phyloP scores from a whole-genome alignment of 176 grass and related monocot genomes.

The Juncus effusus region DNA sequence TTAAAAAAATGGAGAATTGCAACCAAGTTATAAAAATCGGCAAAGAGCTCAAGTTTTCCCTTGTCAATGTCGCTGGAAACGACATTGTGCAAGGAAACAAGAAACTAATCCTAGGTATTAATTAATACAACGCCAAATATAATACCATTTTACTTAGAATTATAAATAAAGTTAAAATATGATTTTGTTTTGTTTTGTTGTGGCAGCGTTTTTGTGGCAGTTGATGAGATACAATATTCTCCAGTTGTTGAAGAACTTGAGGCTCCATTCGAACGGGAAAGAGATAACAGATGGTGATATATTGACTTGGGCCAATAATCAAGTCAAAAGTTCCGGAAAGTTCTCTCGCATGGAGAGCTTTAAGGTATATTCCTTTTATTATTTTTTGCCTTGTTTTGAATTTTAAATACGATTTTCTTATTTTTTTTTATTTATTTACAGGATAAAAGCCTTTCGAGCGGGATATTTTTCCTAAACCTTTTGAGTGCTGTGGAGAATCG shows the following conservation, averaged over 20 bases:
- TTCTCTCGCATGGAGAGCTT: slow-evolving; percentile 78
- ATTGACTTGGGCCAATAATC: slow-evolving; percentile 80
- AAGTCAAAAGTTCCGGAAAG: slow-evolving; percentile 88
- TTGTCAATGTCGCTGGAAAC: slow-evolving; percentile 94
- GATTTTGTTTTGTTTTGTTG: slow-evolving; percentile 14
- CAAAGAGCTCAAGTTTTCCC: slow-evolving; percentile 92
- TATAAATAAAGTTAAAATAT: neutral
- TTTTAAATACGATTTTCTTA: no score
- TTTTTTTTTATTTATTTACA: slow-evolving; percentile 31
- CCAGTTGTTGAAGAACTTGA: slow-evolving; percentile 86
- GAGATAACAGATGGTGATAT: slow-evolving; percentile 86
- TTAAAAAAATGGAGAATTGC: slow-evolving; percentile 96
- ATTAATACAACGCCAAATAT: neutral
- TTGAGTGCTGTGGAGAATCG: slow-evolving; percentile 72
- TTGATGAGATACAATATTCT: slow-evolving; percentile 97
- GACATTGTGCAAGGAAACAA: slow-evolving; percentile 98
- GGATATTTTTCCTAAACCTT: slow-evolving; percentile 87
- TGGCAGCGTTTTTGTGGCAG: slow-evolving; percentile 84
- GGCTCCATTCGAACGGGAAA: slow-evolving; percentile 83
- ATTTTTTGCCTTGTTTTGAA: neutral
- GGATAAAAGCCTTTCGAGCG: slow-evolving; percentile 95
- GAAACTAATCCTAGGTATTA: slow-evolving; percentile 86
- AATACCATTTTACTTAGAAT: no score
- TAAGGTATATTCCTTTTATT: slow-evolving; percentile 50
- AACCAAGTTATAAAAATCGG: slow-evolving; percentile 98